Evolutionary conservation across 192 early-diverging fungal species (phyloP), one percentile per base, ranked within the genome.

Genomic region (Backusella westeae): DNA sequence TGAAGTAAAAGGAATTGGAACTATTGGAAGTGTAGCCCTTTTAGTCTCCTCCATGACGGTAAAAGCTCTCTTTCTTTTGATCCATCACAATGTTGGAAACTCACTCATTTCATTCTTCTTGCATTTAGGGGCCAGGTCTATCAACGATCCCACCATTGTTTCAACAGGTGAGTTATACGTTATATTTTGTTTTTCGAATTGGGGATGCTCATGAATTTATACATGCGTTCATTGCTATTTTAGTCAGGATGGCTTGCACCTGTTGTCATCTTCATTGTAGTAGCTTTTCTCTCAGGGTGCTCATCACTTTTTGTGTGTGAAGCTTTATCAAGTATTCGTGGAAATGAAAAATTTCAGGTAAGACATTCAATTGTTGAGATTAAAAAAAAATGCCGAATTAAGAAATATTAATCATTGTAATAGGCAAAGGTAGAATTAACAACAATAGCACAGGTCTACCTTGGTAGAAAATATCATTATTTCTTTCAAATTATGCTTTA

Each of bases 281-380:
- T 93, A 21, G 89, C 82, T 1, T 81, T 87, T n/a, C 70, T 94
- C n/a, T 87, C 90, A 29, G 86, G 78, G 10, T 81, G 90, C 17
- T 87, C 89, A 29, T 87, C 86, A 39, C 75, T 94, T n/a, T 92
- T 93, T 78, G 83, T 94, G 66, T 87, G 89, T 72, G 93, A 94
- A 75, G 81, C 87, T 21, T 86, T 91, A 84, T 91, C 90, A 8
- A 84, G 85, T 66, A 88, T 93, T 77, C 85, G 87, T 2, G 93
- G 91, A 19, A 94, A 94, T 78, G 88, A 91, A 53, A 82, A 83
- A 70, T 91, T 92, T 69, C 90, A 93, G 72, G 90, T 89, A 38
- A n/a, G 19, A n/a, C 6, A 49, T 6, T 49, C 19, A 19, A 49
- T 49, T 49, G 46, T 49, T 49, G 46, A 6, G 46, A 19, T 49